A percentile compares a stretch with the other conserved stretches of the same genome.
Conservation (phyloP, 192 early-diverging fungal genomes). For the Borealophlyctis nickersoniae region DNA sequence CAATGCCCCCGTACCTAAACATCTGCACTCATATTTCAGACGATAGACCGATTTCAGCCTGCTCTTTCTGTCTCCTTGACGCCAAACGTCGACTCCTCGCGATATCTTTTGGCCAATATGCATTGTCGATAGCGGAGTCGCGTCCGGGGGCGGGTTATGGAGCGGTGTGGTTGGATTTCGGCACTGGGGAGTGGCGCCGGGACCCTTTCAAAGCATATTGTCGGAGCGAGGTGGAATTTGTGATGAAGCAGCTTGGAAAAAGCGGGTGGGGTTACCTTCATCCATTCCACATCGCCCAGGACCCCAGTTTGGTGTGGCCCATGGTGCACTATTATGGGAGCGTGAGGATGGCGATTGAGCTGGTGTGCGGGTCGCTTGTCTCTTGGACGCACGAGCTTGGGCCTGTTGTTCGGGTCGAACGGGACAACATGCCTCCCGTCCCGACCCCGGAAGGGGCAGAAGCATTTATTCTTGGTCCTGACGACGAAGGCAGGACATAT, state of each 20-base stretch:
- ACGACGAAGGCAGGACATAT: background rate
- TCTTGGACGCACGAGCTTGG: background rate
- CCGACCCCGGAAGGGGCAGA: background rate
- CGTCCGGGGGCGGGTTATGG: background rate
- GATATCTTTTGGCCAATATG: background rate
- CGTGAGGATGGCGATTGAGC: background rate
- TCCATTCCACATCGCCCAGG: background rate
- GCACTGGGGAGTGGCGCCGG: background rate
- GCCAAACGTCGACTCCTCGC: background rate
- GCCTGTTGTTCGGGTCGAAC: background rate
- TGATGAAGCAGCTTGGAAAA: background rate
- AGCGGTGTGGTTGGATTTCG: background rate
- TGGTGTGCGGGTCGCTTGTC: background rate
- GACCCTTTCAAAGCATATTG: background rate
- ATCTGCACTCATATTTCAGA: background rate
- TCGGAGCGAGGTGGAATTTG: background rate
- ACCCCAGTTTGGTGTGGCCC: background rate
- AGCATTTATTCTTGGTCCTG: background rate
- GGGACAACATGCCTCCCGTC: background rate
- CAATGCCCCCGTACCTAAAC: background rate
- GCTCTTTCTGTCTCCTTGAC: conserved; percentile 1
- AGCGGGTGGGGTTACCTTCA: background rate
- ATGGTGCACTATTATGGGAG: background rate
- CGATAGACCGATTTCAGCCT: background rate
- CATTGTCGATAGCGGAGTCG: background rate